A percentile compares a stretch with the other conserved stretches of the same genome.
phyloP scores from a whole-genome alignment of 257 asterid species.

The Knoxia roxburghii region DNA sequence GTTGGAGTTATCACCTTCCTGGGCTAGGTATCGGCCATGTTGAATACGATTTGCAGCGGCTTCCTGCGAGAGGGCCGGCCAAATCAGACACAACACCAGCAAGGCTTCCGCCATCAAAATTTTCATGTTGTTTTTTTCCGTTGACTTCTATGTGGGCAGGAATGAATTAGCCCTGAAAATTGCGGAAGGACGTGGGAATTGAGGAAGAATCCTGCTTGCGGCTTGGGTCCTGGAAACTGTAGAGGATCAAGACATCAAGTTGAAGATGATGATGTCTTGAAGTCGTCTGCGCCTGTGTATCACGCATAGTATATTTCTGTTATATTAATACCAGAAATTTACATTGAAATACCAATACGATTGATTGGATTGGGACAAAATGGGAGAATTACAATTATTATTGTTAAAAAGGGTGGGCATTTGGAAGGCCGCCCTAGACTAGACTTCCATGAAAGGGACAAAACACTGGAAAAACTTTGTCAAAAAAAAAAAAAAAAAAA shows the following conservation, averaged over 20 bases:
- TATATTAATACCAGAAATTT: not conserved
- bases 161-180: not conserved
- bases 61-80: slow-evolving; percentile 1
- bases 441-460: slow-evolving; percentile 3
- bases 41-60: slow-evolving; percentile 13
- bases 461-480: not conserved
- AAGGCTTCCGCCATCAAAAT: slow-evolving; percentile 2
- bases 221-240: slow-evolving; percentile 3
- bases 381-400: not conserved
- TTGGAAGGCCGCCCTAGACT: not conserved
- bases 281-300: not conserved
- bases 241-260: not conserved
- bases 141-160: not conserved
- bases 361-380: not conserved
- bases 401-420: not conserved
- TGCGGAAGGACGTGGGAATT: not conserved
- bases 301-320: not conserved
- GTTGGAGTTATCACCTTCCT: slow-evolving; percentile 7
- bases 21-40: slow-evolving; percentile 3
- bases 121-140: slow-evolving; percentile 6
- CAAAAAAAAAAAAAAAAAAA: slow-evolving; percentile 30
- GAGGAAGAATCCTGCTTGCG: not conserved
- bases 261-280: slow-evolving; percentile 4
- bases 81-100: slow-evolving; percentile 13
- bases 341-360: not conserved